Base-by-base conservation (phyloP, 345 rosid genomes). In the Fremontodendron californicum region DNA sequence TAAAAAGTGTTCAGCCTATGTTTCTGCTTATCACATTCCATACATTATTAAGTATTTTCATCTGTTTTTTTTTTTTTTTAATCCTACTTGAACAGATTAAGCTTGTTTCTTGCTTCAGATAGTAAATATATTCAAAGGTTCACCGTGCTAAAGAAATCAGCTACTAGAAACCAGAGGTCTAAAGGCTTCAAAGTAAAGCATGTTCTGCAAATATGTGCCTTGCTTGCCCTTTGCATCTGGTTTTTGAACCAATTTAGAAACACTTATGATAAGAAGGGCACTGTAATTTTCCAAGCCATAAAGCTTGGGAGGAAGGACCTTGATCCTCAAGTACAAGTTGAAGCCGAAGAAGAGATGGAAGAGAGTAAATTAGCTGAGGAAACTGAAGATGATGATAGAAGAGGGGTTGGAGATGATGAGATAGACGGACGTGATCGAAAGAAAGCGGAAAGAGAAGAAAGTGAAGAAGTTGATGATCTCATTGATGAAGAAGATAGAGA, bases 151-250 rank as follows among this genome's bases (percentile, higher is more conserved):
- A 89, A 81, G 82, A 86, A 78, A 71, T 65, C 91, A 1, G 83
- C 78, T 61, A 87, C 86, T 77, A 65, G 49, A 10, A 39, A 65
- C 48, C 71, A 65, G 18, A 86, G 76, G 76, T 78, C 74, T 2
- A 89, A 78, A 83, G 91, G 93, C 58, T 82, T 89, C 54, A 91
- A 88, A 77, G 87, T 88, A 67, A 91, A 89, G 78, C 89, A 86
- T 57, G 80, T 85, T 69, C 67, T 88, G 76, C 93, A 89, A 80
- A 74, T 88, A 70, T 82, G 73, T 79, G 75, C 86, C 7, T 80
- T 88, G 75, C 81, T 91, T 57, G 90, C 83, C 71, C 46, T 84
- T 71, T 84, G 81, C 82, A 29, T 81, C 40, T 91, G 95, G 95
- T 49, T 89, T 80, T 77, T 91, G 73, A 81, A 88, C 85, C 91